Conservation (phyloP, 148 eudicot genomes). For the Talinum fruticosum region DNA sequence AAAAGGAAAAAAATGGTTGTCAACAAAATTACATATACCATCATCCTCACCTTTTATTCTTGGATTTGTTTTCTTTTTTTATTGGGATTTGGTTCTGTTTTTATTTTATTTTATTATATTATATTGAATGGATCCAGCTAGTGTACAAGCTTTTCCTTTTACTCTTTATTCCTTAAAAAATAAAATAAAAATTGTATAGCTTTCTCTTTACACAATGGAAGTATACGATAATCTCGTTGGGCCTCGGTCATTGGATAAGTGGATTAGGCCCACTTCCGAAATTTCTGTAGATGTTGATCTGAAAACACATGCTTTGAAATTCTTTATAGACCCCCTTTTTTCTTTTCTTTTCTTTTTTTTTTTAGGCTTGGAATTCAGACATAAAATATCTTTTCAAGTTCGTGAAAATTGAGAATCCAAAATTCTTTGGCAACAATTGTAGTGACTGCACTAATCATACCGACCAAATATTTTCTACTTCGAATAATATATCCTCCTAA, state of each 20-base stretch:
- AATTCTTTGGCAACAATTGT: too few relatives aligned
- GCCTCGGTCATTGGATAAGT: background rate
- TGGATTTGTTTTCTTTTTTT: background rate
- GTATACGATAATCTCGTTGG: background rate
- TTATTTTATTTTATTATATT: background rate
- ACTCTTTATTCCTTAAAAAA: background rate
- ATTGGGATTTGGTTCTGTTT: background rate
- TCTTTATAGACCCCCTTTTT: background rate
- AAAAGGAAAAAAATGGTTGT: background rate
- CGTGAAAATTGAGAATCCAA: too few relatives aligned
- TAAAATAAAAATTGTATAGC: background rate
- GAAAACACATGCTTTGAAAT: background rate
- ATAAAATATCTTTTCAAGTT: background rate
- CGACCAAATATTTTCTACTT: too few relatives aligned
- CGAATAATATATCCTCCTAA: too few relatives aligned
- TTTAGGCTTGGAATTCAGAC: background rate
- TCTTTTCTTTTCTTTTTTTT: background rate
- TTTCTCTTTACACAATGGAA: background rate
- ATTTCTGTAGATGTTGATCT: background rate
- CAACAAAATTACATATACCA: background rate
- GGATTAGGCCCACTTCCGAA: background rate
- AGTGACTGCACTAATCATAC: too few relatives aligned
- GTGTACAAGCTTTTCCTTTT: background rate
- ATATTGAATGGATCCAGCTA: background rate
- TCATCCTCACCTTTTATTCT: background rate